phyloP scores from a whole-genome alignment of 345 rosid genomes.

The Conringia planisiliqua region DNA sequence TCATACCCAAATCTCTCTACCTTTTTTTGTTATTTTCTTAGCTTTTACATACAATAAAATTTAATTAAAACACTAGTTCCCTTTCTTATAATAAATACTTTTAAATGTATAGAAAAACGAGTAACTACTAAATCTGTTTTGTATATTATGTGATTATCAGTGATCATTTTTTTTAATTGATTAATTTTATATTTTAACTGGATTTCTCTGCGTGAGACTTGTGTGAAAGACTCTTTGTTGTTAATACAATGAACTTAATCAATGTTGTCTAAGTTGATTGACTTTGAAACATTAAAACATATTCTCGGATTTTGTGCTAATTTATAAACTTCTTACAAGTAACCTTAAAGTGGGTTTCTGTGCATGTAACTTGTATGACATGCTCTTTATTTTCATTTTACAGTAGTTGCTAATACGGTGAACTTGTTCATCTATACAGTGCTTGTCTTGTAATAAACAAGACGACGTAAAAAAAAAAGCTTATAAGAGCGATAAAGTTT shows the following conservation, averaged over 20 bases:
- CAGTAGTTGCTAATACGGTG: too few relatives aligned
- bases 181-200: background rate
- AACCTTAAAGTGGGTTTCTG: background rate
- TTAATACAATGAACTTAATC: background rate
- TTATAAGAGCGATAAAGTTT: background rate
- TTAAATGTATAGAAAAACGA: too few relatives aligned
- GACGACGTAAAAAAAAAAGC: too few relatives aligned
- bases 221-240: background rate
- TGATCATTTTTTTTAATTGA: background rate
- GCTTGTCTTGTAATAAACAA: too few relatives aligned
- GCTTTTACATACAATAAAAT: too few relatives aligned
- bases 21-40: background rate
- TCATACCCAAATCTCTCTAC: constrained; percentile 11
- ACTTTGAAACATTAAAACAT: background rate
- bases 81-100: background rate
- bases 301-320: background rate
- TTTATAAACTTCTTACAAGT: background rate
- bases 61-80: too few relatives aligned
- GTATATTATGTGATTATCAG: background rate
- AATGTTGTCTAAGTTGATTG: background rate
- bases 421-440: too few relatives aligned
- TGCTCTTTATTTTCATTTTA: background rate
- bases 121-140: background rate
- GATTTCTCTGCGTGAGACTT: background rate
- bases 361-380: background rate